Base-by-base conservation (phyloP, 257 asterid genomes). In the Scutellaria baicalensis region DNA sequence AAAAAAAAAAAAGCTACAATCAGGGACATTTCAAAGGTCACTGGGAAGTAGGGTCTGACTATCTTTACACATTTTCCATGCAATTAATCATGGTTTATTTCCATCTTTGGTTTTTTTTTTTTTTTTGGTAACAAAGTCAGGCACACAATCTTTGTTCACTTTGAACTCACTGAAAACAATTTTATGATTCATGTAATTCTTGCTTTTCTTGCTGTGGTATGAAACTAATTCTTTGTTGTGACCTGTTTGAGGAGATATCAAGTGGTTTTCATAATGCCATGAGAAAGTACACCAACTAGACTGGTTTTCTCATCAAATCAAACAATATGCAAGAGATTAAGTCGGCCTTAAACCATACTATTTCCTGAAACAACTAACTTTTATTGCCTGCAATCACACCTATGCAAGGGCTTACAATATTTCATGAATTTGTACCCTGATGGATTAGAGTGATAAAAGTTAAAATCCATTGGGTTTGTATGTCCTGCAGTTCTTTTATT, bases 111-210 rank as follows among this genome's bases (percentile, higher is more conserved):
- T 43, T 6, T 9, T 21, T 1, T 42, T 16, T 11, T 27, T 2
- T 4, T 27, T 35, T 13, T 9, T 20, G 60, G 60, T 4, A 5
- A 17, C 48, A 17, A 52, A 40, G 45, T 44, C 44, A 56, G 13
- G 35, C 20, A 33, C 6, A 9, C 16, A 54, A 56, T 58, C 74
- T 74, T 64, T 9, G 57, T 66, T 59, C 74, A 35, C 55, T 52
- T 44, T 69, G 54, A 40, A 21, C 63, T 35, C 35, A 11, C 71
- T 43, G 66, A 55, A 59, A n/a, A 44, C 16, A 13, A 42, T 42
- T 17, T 6, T 33, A 60, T 23, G 23, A 9, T 8, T 27, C 45
- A 21, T 52, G 58, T 8, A 5, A 20, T 23, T 50, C 13, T 1
- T 27, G 16, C 1, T 0, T 13, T 51, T 17, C 59, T 49, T 31